A percentile compares a stretch with the other conserved stretches of the same genome.
These are phyloP conservation scores for Durusdinium trenchii DNA, from an alignment of 73 alveolate species.

Conservation along the genomic window DNA sequence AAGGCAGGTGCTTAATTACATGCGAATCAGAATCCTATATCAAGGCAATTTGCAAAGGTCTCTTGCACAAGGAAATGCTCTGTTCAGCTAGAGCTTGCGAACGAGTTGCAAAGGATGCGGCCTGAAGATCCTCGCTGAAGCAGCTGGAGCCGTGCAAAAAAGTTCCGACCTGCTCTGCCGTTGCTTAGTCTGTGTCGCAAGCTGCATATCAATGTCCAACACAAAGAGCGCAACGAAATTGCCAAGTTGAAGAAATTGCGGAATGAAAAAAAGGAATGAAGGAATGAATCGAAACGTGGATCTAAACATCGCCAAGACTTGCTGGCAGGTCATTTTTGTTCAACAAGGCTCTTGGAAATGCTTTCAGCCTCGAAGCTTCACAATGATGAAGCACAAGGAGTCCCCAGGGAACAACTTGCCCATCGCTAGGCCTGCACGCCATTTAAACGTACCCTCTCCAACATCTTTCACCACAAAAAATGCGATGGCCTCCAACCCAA, in stretches of 20 bases:
- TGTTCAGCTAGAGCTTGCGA: neutral
- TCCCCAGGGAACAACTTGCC: slow-evolving; percentile 5
- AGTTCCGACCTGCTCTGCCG: neutral
- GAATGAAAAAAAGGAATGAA: too few relatives aligned
- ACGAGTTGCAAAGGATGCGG: neutral
- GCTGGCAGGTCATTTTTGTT: too few relatives aligned
- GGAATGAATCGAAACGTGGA: too few relatives aligned
- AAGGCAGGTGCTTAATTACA: too few relatives aligned
- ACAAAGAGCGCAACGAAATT: too few relatives aligned
- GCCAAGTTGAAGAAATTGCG: too few relatives aligned
- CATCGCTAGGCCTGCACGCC: neutral
- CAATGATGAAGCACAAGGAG: neutral
- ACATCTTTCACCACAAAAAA: neutral
- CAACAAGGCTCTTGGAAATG: too few relatives aligned
- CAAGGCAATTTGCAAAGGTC: too few relatives aligned
- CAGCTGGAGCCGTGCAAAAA: neutral
- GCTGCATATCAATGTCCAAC: neutral
- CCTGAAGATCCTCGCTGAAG: neutral
- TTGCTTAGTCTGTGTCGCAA: neutral
- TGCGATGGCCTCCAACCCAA: neutral
- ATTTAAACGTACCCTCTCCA: neutral
- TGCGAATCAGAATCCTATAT: too few relatives aligned
- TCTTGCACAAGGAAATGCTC: too few relatives aligned
- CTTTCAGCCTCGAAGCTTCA: neutral
- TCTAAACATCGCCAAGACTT: too few relatives aligned